Evolutionary conservation across 129 eudicot species (phyloP).

Genomic region (Saussurea involucrata): DNA sequence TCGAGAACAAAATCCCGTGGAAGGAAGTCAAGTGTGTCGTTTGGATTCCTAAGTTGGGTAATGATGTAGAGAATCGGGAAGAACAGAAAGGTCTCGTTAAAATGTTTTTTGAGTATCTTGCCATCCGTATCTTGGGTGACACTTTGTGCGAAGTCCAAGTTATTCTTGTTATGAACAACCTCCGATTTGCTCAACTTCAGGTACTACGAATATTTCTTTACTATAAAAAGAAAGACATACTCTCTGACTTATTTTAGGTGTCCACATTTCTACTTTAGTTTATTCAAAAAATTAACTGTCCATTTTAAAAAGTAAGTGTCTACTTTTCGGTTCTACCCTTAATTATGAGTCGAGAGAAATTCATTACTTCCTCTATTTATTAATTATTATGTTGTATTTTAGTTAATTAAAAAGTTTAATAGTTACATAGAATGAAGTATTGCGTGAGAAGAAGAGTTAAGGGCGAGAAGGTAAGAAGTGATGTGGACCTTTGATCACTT

Average conservation of each 20-base stretch:
- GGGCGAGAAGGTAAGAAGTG: no score
- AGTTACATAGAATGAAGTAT: no score
- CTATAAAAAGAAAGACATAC: neutral
- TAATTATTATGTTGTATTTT: neutral
- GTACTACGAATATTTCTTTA: conserved; percentile 28
- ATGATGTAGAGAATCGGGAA: conserved; percentile 41
- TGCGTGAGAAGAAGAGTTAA: no score
- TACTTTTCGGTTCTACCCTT: neutral
- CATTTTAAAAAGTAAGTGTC: neutral
- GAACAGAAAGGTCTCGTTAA: conserved; percentile 41
- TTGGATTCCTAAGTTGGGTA: conserved; percentile 71
- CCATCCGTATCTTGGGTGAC: conserved; percentile 68
- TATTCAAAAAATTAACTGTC: no score
- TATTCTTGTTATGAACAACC: conserved; percentile 72
- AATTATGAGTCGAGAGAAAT: no score
- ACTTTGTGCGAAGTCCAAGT: conserved; percentile 48
- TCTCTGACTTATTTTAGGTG: no score
- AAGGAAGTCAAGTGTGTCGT: conserved; percentile 45
- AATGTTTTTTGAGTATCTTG: conserved; percentile 60
- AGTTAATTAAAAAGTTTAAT: neutral
- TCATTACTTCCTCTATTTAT: no score
- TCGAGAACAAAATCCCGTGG: conserved; percentile 60
- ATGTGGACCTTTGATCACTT: no score
- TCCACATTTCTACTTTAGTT: no score
- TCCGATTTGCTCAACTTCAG: conserved; percentile 84